Evolutionary conservation across 73 alveolate genomes (phyloP).

Genomic region (Symbiodinium natans): DNA sequence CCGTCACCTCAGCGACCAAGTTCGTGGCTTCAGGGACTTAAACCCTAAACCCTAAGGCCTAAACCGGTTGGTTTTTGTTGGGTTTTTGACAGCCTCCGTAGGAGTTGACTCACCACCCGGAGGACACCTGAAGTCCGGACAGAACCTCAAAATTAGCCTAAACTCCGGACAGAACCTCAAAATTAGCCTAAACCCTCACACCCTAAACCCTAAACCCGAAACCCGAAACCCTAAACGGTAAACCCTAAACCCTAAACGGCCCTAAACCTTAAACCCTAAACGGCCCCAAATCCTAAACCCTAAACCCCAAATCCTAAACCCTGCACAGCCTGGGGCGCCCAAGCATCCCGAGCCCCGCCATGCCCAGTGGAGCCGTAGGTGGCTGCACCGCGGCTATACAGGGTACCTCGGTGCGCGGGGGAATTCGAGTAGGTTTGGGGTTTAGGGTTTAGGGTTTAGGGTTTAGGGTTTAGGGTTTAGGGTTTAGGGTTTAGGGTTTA

Average conservation of each 20-base stretch:
- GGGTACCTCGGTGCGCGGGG: not conserved
- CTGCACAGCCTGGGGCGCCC: not conserved
- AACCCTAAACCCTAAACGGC: not conserved
- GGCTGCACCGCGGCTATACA: constrained; percentile 85
- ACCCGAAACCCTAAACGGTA: not conserved
- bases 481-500: too few species aligned
- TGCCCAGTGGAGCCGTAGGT: constrained; percentile 84
- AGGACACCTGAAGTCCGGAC: too few species aligned
- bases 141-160: too few species aligned
- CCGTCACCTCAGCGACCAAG: constrained; percentile 54
- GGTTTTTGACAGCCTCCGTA: too few species aligned
- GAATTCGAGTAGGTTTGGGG: too few species aligned
- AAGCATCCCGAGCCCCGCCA: constrained; percentile 58
- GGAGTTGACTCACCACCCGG: too few species aligned
- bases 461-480: too few species aligned
- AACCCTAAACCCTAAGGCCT: not conserved
- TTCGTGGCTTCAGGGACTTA: too few species aligned
- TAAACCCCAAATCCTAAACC: not conserved
- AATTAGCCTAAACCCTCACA: not conserved
- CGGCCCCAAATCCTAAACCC: not conserved
- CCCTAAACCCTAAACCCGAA: not conserved
- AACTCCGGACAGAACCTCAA: too few species aligned
- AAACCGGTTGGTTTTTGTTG: too few species aligned
- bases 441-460: not conserved
- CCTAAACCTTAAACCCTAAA: too few species aligned